These are phyloP conservation scores for Basidioascus undulatus DNA, from an alignment of 768 basidiomycete genomes.

Conservation along the genomic window DNA sequence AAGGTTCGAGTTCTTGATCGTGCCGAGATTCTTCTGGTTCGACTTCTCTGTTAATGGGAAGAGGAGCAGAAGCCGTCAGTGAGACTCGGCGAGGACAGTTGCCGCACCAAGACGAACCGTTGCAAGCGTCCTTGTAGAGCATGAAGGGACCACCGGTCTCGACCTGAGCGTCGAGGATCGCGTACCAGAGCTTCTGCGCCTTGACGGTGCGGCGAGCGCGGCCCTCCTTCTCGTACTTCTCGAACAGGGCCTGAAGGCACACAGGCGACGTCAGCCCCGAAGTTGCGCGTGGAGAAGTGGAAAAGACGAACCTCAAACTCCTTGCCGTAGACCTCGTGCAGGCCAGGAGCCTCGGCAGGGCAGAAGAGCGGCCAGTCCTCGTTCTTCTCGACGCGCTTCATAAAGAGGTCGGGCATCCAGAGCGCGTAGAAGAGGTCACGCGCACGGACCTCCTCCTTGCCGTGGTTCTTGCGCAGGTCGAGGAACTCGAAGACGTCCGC, in stretches of 20 bases:
- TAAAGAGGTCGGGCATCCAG: conserved; percentile 95
- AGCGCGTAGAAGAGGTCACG: conserved; percentile 93
- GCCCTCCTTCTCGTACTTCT: conserved; percentile 72
- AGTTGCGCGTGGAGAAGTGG: no score
- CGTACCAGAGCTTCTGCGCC: conserved; percentile 97
- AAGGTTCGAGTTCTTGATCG: conserved; percentile 96
- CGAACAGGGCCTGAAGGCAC: conserved; percentile 54
- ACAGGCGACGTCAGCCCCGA: no score
- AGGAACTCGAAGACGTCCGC: conserved; percentile 92
- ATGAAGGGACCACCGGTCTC: conserved; percentile 99
- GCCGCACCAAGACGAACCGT: conserved; percentile 30
- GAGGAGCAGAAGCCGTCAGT: background rate
- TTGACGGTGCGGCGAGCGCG: conserved; percentile 59
- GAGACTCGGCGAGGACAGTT: background rate
- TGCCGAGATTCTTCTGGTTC: conserved; percentile 93
- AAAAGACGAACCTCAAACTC: no score
- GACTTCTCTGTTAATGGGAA: conserved; percentile 43
- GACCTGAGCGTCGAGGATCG: conserved; percentile 83
- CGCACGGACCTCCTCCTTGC: conserved; percentile 90
- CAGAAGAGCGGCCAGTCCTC: conserved; percentile 92
- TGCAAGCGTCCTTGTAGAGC: conserved; percentile 92
- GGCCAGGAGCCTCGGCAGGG: conserved; percentile 77
- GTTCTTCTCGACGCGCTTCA: conserved; percentile 83
- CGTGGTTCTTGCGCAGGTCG: conserved; percentile 94
- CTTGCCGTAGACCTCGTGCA: conserved; percentile 66